Percentiles rank a stretch among this genome's conserved stretches.
These are phyloP conservation scores for Incumbomyces lentus DNA, from an alignment of 2,329 filamentous ascomycete genomes.

Conservation along the genomic window DNA sequence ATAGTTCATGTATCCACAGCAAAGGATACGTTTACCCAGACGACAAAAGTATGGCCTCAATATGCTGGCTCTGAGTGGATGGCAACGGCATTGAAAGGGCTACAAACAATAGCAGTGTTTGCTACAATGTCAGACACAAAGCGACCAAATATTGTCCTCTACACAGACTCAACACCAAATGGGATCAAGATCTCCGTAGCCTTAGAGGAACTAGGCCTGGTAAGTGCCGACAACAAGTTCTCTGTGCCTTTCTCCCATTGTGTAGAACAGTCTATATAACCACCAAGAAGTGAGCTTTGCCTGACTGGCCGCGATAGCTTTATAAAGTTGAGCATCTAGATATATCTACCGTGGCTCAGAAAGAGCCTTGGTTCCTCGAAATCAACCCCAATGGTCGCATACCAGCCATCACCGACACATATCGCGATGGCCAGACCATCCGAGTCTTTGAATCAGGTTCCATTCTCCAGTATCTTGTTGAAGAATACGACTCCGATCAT, in stretches of 20 bases:
- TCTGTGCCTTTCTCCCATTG: not conserved
- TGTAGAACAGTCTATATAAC: too few species aligned
- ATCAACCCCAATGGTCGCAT: conserved; percentile 94
- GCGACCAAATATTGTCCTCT: conserved; percentile 53
- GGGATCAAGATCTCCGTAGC: conserved; percentile 83
- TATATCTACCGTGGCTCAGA: conserved; percentile 60
- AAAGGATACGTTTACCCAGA: too few species aligned
- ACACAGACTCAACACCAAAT: conserved; percentile 76
- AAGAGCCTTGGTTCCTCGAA: conserved; percentile 75
- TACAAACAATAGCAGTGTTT: conserved; percentile 11
- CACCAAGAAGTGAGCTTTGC: not conserved
- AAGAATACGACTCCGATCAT: conserved; percentile 69
- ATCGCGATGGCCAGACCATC: conserved; percentile 50
- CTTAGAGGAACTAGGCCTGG: conserved; percentile 64
- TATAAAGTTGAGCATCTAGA: conserved; percentile 31
- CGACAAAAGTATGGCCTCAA: too few species aligned
- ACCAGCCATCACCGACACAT: conserved; percentile 69
- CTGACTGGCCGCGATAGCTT: not conserved
- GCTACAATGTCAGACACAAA: conserved; percentile 9
- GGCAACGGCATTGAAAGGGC: conserved; percentile 5
- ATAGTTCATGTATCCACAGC: too few species aligned
- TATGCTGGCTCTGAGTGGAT: not conserved
- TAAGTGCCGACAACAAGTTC: not conserved
- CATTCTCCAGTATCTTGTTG: conserved; percentile 75
- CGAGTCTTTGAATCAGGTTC: conserved; percentile 72